Percentiles rank a stretch among this genome's conserved stretches.
Conservation (phyloP, 108 stramenopile genomes). For the Cyclotella sp. region DNA sequence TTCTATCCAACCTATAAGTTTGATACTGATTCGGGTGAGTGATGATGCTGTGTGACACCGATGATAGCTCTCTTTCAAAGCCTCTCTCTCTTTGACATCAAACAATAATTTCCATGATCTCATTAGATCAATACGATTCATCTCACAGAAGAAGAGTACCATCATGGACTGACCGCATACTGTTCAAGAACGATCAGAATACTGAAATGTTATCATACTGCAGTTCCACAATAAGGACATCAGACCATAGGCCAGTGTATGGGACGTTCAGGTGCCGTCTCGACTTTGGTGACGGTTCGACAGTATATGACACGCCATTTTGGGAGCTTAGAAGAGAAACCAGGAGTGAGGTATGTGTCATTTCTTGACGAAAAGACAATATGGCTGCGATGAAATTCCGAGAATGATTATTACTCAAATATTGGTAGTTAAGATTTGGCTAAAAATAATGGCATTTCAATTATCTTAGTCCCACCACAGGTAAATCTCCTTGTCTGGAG, state of each 20-base stretch:
- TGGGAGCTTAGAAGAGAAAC: constrained; percentile 26
- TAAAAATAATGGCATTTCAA: not conserved
- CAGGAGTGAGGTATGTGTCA: constrained; percentile 41
- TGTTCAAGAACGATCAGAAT: constrained; percentile 78
- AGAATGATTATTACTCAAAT: too few relatives aligned
- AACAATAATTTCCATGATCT: too few relatives aligned
- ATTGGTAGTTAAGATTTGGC: too few relatives aligned
- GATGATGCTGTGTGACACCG: not conserved
- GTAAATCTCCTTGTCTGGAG: constrained; percentile 21
- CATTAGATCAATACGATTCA: constrained; percentile 40
- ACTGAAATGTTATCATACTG: constrained; percentile 76
- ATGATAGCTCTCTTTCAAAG: not conserved
- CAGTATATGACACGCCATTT: not conserved
- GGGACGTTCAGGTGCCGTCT: constrained; percentile 76
- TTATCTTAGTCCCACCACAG: constrained; percentile 8
- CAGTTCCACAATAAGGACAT: constrained; percentile 58
- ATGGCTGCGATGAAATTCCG: too few relatives aligned
- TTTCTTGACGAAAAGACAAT: too few relatives aligned
- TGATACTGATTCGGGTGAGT: constrained; percentile 63
- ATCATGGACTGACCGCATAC: constrained; percentile 98
- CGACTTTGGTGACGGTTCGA: constrained; percentile 27
- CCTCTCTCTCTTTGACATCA: too few relatives aligned
- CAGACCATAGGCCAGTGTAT: constrained; percentile 97
- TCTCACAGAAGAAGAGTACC: constrained; percentile 89
- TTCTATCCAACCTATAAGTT: constrained; percentile 98